phyloP scores from a whole-genome alignment of 2,329 filamentous ascomycete species.

The Aspergillus oerlinghausenensis region DNA sequence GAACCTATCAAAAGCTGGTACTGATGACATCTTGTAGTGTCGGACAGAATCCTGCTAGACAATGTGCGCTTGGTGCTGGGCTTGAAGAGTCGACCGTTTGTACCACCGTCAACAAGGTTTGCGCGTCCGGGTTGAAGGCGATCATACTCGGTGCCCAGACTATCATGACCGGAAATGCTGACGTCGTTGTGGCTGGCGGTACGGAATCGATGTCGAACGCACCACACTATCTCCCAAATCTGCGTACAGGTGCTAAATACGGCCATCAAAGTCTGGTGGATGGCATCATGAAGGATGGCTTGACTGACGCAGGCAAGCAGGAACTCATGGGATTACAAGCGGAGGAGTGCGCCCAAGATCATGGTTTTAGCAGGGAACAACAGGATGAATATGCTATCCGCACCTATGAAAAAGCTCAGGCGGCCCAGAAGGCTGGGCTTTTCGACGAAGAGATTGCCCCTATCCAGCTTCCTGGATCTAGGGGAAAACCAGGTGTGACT shows the following conservation, averaged over 20 bases:
- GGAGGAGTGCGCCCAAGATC: constrained; percentile 85
- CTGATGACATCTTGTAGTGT: constrained; percentile 53
- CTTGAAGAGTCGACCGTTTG: constrained; percentile 73
- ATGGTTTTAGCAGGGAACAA: constrained; percentile 73
- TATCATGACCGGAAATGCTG: constrained; percentile 93
- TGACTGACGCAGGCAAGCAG: constrained; percentile 85
- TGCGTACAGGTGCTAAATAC: constrained; percentile 88
- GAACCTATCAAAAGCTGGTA: not conserved
- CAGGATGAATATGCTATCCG: constrained; percentile 96
- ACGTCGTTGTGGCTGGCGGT: constrained; percentile 88
- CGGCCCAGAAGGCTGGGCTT: constrained; percentile 72
- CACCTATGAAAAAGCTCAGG: constrained; percentile 89
- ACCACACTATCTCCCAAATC: constrained; percentile 87
- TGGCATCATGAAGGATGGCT: constrained; percentile 87
- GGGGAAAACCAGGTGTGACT: constrained; percentile 79
- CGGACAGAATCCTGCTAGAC: constrained; percentile 92
- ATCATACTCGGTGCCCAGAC: constrained; percentile 93
- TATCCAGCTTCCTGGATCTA: constrained; percentile 78
- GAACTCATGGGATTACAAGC: constrained; percentile 94
- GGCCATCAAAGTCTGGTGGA: constrained; percentile 86
- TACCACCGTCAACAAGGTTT: constrained; percentile 98
- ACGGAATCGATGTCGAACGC: constrained; percentile 98
- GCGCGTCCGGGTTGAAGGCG: constrained; percentile 90
- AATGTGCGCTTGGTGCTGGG: constrained; percentile 86
- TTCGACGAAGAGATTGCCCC: constrained; percentile 87